phyloP scores from a whole-genome alignment of 1,284 basidiomycete species.

The Butyriboletus appendiculatus region DNA sequence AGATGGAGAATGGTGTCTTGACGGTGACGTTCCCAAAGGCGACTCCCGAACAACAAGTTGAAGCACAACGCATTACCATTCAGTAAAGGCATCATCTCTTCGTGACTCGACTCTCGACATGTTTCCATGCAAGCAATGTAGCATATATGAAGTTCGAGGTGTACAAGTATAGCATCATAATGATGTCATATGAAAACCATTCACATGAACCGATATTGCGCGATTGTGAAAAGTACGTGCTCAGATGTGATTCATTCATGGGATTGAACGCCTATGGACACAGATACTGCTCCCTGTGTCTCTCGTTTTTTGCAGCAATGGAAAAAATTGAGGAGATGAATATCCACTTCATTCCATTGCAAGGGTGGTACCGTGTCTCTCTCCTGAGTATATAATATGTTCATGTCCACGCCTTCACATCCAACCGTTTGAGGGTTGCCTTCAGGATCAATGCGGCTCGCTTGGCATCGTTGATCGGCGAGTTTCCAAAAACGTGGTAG shows the following conservation, averaged over 20 bases:
- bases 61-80: constrained; percentile 3
- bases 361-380: background rate
- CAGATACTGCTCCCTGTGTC: too few species aligned
- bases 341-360: background rate
- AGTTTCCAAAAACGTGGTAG: background rate
- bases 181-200: background rate
- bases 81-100: background rate
- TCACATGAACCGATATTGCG: background rate
- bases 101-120: background rate
- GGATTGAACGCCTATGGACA: too few species aligned
- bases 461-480: background rate
- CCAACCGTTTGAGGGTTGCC: background rate
- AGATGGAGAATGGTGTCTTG: constrained; percentile 27
- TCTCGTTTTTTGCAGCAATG: too few species aligned
- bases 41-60: background rate
- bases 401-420: background rate
- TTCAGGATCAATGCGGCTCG: background rate
- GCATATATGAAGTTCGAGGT: too few species aligned
- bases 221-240: background rate
- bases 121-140: background rate
- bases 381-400: too few species aligned
- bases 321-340: background rate
- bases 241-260: too few species aligned
- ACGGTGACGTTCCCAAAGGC: constrained; percentile 30
- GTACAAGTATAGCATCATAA: background rate